phyloP scores from a whole-genome alignment of 129 eudicot species.

The Scalesia atractyloides region DNA sequence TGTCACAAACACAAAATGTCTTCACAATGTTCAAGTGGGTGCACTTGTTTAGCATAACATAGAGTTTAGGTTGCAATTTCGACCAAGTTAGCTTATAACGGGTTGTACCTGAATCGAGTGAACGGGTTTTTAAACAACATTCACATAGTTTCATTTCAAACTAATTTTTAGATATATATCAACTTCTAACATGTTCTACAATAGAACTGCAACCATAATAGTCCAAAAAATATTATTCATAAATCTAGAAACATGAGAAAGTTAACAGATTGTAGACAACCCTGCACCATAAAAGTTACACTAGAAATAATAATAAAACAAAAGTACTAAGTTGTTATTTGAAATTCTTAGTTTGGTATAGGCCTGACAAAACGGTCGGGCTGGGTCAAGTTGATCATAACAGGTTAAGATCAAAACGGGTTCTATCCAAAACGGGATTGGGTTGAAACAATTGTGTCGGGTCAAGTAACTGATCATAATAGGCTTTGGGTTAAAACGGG shows the following conservation, averaged over 20 bases:
- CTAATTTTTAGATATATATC: neutral
- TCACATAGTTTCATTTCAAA: neutral
- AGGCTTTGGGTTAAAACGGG: too few relatives aligned
- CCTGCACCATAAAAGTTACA: too few relatives aligned
- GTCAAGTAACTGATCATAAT: too few relatives aligned
- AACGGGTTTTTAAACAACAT: neutral
- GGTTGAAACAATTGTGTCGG: too few relatives aligned
- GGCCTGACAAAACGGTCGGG: too few relatives aligned
- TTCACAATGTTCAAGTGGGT: conserved; percentile 7
- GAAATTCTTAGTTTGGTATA: neutral
- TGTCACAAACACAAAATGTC: conserved; percentile 28
- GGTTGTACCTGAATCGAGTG: neutral
- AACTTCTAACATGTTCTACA: conserved; percentile 1
- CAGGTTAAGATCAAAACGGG: neutral
- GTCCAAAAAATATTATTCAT: neutral
- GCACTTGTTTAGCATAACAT: conserved; percentile 2
- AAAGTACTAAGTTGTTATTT: neutral
- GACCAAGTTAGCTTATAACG: neutral
- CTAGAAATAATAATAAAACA: too few relatives aligned
- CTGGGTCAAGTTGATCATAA: too few relatives aligned
- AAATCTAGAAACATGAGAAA: neutral
- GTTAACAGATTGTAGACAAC: neutral
- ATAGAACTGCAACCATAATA: neutral
- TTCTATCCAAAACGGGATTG: too few relatives aligned
- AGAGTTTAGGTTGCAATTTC: neutral